Evolutionary conservation across 352 stramenopile species (phyloP).

Genomic region (Pythium brachiatum): DNA sequence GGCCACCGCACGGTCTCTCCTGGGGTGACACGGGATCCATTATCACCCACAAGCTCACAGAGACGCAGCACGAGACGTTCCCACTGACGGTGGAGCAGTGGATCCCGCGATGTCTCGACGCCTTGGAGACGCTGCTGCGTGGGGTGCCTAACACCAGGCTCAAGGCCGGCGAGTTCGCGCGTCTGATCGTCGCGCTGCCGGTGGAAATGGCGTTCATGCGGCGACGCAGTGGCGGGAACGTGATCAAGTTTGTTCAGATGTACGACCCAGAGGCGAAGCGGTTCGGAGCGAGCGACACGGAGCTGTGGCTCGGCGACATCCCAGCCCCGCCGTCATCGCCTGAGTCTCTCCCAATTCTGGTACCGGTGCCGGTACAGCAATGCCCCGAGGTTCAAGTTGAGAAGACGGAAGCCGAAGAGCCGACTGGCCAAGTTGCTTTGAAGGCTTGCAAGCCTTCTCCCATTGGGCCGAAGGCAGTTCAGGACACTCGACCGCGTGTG

Average conservation of each 20-base stretch:
- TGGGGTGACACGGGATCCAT: not conserved
- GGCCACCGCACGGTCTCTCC: slow-evolving; percentile 8
- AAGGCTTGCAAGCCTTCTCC: not conserved
- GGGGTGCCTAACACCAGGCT: not conserved
- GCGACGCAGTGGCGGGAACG: not conserved
- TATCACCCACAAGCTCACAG: slow-evolving; percentile 10
- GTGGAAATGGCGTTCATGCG: slow-evolving; percentile 14
- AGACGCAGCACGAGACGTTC: not conserved
- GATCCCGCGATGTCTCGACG: slow-evolving; percentile 3
- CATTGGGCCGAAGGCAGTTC: not conserved
- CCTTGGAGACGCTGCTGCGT: slow-evolving; percentile 5
- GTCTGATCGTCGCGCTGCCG: not conserved
- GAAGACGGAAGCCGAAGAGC: not conserved
- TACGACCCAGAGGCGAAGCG: slow-evolving; percentile 3
- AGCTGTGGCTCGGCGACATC: slow-evolving; percentile 16
- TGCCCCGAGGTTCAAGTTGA: too few relatives aligned
- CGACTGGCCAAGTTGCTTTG: not conserved
- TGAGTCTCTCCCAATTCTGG: too few relatives aligned
- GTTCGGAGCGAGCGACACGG: not conserved
- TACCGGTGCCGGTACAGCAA: too few relatives aligned
- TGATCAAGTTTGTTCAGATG: slow-evolving; percentile 1
- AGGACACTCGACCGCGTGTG: not conserved
- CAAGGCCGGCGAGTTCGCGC: not conserved
- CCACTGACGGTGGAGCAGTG: not conserved
- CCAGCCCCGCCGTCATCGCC: not conserved